Base-by-base conservation (phyloP, 768 basidiomycete genomes). In the Podaxis sp. region DNA sequence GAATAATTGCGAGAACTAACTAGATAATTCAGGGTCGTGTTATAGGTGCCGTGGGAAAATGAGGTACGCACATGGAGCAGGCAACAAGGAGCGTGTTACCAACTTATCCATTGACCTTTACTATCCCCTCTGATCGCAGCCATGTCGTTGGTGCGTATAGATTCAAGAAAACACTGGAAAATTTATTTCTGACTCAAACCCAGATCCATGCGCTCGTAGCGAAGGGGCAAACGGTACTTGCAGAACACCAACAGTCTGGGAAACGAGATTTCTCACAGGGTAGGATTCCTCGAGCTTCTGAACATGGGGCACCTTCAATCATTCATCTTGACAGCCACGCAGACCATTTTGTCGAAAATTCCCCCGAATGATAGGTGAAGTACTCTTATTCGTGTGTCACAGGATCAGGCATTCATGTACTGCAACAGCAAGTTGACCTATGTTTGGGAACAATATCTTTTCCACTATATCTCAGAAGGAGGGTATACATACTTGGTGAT, bases 311-410 rank as follows among this genome's bases (percentile, higher is more conserved):
- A 24, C 24, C 56, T 44, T 51, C 44, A 17, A 37, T 5, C 24
- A 57, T 49, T 24, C 40, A 17, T 53, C 17, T 57, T 17, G 57
- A 17, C 67, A 93, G 93, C 93, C 17, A 90, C 89, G 1, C 87
- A 93, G 69, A 93, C 89, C 0, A 97, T 99, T 66, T 80, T 99
- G 40, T 89, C 89, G 51, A 96, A 96, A 82, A 98, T 99, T 71
- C 95, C 96, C 1, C 95, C 93, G 3, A 94, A 94, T 71, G 86
- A 91, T 72, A 86, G 83, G 75, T 66, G 72, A 77, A 10, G 11
- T 52, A 22, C 4, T 46, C 60, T 4, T 28, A 41, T 11, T 46
- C 44, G 20, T 20, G n/a, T 55, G 33, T 33, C n/a, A 5, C 51
- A 17, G 36, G 13, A 15, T 26, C 24, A 44, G 44, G 30, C 48